Evolutionary conservation across 257 asterid genomes (phyloP), one percentile per base, ranked within the genome.

Genomic region (Henckelia pumila): DNA sequence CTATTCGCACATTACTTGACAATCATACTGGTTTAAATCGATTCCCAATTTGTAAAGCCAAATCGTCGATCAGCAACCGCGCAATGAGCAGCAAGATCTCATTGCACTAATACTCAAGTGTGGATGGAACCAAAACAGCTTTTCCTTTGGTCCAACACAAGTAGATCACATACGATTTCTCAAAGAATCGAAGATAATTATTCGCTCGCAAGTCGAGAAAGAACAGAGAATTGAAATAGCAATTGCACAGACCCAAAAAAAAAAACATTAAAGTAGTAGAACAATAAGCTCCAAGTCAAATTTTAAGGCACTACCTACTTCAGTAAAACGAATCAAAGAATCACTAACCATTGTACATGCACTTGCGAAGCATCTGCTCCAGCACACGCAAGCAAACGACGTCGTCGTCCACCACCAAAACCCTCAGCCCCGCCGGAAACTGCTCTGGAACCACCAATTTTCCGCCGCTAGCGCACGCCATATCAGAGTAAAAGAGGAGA

Each of bases 391-490:
- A 75, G 77, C 95, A 89, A 63, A 71, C 70, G 64, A 82, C 30
- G 77, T 85, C 90, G 53, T 89, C 96, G 24, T 89, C 96, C 77
- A 89, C 96, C 69, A 85, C 89, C 70, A 87, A 74, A 56, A 89
- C 95, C 85, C 87, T 89, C 67, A 89, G 77, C 59, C 96, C 96
- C 58, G 19, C 81, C 66, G 96, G 95, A 59, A 89, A 89, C 81
- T 80, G 83, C 67, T 86, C 89, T 70, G 90, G 66, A 76, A 79
- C 84, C 29, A 77, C 80, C 56, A 63, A 35, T 56, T 40, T 69
- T 1, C 76, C 77, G 64, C 76, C 77, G 73, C 70, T 70, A 40
- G 76, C 32, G 72, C 81, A 75, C 78, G 76, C 71, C 86, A 81
- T 78, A 56, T 13, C 56, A 71, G 30, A 61, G 30, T 52, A 17